Percentiles rank a stretch among this genome's conserved stretches.
Evolutionary conservation across 305 asterid genomes (phyloP).

Genomic region (Fraxinus platypoda): DNA sequence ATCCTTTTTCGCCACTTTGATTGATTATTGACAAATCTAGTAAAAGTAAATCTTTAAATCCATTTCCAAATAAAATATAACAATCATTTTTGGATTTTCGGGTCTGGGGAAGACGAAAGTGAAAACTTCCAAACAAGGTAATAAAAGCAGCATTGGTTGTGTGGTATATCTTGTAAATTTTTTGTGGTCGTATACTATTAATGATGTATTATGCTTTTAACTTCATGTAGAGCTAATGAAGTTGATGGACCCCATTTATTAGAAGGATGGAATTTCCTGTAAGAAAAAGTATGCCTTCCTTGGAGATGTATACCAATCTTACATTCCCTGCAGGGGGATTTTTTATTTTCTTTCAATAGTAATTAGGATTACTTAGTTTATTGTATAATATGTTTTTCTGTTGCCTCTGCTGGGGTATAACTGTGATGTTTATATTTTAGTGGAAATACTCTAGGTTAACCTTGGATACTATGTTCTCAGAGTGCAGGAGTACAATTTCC

Average conservation of each 20-base stretch:
- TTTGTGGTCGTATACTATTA: too few species aligned
- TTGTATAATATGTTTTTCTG: not conserved
- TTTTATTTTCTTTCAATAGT: not conserved
- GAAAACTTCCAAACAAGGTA: not conserved
- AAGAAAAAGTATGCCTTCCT: not conserved
- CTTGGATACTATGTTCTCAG: slow-evolving; percentile 37
- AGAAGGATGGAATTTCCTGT: not conserved
- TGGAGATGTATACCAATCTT: not conserved
- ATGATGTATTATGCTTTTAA: not conserved
- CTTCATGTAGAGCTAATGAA: not conserved
- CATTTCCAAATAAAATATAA: not conserved
- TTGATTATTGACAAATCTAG: not conserved
- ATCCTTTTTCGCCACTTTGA: not conserved
- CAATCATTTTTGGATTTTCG: not conserved
- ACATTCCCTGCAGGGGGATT: not conserved
- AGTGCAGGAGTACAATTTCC: slow-evolving; percentile 92
- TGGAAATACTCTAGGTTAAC: not conserved
- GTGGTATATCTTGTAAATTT: not conserved
- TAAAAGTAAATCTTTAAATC: not conserved
- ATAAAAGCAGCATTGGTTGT: not conserved
- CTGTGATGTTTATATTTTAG: not conserved
- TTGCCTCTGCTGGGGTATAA: not conserved
- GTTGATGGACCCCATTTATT: not conserved
- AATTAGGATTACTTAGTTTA: not conserved
- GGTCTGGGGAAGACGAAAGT: not conserved